phyloP scores from a whole-genome alignment of 176 grass and related monocot genomes.

The Pharus latifolius region DNA sequence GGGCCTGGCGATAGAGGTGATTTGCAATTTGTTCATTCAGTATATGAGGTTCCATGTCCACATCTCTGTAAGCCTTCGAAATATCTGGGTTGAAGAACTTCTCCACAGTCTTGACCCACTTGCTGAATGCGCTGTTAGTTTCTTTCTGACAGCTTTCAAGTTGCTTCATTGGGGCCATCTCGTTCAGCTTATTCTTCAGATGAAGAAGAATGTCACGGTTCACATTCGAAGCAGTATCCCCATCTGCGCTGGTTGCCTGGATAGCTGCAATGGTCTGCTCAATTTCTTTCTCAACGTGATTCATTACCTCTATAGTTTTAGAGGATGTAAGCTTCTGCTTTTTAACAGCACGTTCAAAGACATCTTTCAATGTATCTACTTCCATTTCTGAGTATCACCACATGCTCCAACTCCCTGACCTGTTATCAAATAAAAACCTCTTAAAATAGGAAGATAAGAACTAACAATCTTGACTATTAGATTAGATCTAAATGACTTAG shows the following conservation, averaged over 20 bases:
- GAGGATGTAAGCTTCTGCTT: constrained; percentile 23
- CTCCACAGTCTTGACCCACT: constrained; percentile 17
- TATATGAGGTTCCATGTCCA: constrained; percentile 15
- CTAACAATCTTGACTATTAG: too few species aligned
- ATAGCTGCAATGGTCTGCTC: constrained; percentile 18
- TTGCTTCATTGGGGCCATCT: constrained; percentile 10
- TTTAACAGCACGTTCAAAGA: constrained; percentile 25
- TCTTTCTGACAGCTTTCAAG: constrained; percentile 31
- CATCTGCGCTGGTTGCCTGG: background rate
- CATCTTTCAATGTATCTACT: constrained; percentile 21
- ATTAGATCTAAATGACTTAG: too few species aligned
- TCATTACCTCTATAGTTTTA: constrained; percentile 21
- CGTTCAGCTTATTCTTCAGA: constrained; percentile 24
- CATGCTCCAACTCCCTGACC: background rate
- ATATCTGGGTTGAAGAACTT: constrained; percentile 33
- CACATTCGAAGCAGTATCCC: background rate
- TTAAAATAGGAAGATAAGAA: too few species aligned
- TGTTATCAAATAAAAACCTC: too few species aligned
- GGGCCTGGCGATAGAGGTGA: constrained; percentile 22
- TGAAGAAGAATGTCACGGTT: constrained; percentile 5
- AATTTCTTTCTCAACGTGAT: constrained; percentile 29
- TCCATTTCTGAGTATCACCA: constrained; percentile 20
- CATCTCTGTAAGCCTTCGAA: constrained; percentile 31
- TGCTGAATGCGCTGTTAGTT: constrained; percentile 5
- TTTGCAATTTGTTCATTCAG: constrained; percentile 28